Evolutionary conservation across 768 basidiomycete genomes (phyloP).

Genomic region (Phaffia tasmanica): DNA sequence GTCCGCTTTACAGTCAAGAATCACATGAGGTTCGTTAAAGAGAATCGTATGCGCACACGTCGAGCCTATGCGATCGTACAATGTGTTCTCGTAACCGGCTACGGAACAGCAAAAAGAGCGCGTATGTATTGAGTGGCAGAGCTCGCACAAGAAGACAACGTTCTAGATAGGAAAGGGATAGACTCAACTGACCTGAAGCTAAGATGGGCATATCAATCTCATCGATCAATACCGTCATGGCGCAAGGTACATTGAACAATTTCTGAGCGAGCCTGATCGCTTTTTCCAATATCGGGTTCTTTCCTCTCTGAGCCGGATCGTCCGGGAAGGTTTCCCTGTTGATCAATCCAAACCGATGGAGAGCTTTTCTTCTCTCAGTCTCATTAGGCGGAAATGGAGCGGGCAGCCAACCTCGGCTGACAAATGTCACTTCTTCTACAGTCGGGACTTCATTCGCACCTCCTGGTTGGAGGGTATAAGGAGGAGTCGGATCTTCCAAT

Average conservation of each 20-base stretch:
- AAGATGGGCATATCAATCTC: constrained; percentile 1
- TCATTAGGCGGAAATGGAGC: constrained; percentile 11
- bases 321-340: background rate
- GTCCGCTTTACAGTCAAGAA: background rate
- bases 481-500: no score
- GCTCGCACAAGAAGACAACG: background rate
- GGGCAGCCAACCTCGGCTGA: constrained; percentile 4
- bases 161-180: background rate
- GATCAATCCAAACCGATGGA: background rate
- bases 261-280: background rate
- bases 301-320: background rate
- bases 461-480: no score
- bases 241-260: background rate
- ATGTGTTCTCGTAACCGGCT: background rate
- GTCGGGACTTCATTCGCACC: no score
- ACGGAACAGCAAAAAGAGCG: background rate
- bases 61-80: constrained; percentile 1
- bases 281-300: background rate
- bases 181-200: background rate
- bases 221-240: constrained; percentile 6
- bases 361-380: background rate
- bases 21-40: background rate
- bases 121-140: background rate
- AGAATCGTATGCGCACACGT: constrained; percentile 5
- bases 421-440: no score